Evolutionary conservation across 139 green algal genomes (phyloP).

Genomic region (Haematococcus sp.): DNA sequence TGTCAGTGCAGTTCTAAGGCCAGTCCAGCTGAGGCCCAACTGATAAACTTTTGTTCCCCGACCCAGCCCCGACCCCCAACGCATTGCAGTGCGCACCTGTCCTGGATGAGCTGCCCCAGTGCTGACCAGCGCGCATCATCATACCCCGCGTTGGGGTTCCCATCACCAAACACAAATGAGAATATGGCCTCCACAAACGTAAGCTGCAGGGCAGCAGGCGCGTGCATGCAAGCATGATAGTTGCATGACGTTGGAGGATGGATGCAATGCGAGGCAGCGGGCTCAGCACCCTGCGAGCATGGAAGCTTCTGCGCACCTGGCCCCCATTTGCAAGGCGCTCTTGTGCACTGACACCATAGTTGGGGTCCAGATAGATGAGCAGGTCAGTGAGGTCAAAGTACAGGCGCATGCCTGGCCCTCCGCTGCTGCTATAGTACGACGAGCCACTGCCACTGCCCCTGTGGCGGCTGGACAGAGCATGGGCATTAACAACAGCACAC

Average conservation of each 20-base stretch:
- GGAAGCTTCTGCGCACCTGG: no score
- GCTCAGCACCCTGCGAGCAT: no score
- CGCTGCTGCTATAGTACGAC: conserved; percentile 5
- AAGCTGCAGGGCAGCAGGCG: conserved; percentile 39
- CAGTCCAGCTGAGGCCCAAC: no score
- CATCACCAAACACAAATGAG: conserved; percentile 96
- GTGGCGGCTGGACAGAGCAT: background rate
- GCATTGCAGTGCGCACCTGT: no score
- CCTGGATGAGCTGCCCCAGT: conserved; percentile 56
- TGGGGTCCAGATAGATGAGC: conserved; percentile 64
- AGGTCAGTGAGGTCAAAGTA: conserved; percentile 50
- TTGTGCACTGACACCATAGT: conserved; percentile 42
- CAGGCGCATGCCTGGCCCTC: conserved; percentile 17
- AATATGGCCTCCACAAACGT: conserved; percentile 90
- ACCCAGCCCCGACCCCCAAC: no score
- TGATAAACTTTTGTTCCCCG: no score
- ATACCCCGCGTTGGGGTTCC: conserved; percentile 84
- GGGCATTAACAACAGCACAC: no score
- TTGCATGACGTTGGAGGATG: no score
- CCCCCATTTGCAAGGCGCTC: background rate
- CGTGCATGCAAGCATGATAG: background rate
- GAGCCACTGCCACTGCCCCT: background rate
- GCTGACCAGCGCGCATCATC: conserved; percentile 78
- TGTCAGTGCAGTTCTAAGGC: no score
- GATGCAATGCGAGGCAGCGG: no score